These are phyloP conservation scores for Zygoascus biomembranicola DNA, from an alignment of 805 yeast species.

Conservation along the genomic window DNA sequence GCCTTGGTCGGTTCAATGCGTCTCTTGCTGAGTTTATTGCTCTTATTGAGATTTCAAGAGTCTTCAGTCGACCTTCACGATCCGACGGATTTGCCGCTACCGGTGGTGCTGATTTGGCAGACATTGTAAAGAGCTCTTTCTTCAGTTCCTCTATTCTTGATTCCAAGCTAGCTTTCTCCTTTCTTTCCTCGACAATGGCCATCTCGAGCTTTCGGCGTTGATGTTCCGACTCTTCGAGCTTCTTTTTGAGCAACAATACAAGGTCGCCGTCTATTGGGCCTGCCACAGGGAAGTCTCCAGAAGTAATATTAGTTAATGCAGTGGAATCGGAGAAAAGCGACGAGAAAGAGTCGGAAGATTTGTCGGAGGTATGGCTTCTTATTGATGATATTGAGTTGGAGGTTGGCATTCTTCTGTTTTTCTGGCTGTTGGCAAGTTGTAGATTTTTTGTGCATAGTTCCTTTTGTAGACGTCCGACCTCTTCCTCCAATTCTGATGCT, in stretches of 20 bases:
- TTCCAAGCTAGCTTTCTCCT: background rate
- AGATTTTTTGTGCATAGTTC: background rate
- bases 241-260: background rate
- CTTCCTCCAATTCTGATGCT: slow-evolving; percentile 17
- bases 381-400: background rate
- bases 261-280: background rate
- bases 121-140: background rate
- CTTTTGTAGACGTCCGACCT: slow-evolving; percentile 10
- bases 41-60: slow-evolving; percentile 15
- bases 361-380: background rate
- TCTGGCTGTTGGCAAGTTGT: background rate
- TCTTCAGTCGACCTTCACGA: slow-evolving; percentile 11
- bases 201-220: slow-evolving; percentile 1
- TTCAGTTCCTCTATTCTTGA: background rate
- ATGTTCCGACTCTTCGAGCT: slow-evolving; percentile 1
- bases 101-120: background rate
- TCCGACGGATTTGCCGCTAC: background rate
- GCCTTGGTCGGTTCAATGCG: slow-evolving; percentile 13
- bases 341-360: slow-evolving; percentile 1
- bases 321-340: background rate
- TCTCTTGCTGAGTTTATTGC: slow-evolving; percentile 18
- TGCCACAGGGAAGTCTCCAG: background rate
- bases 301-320: background rate
- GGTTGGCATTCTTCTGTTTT: background rate
- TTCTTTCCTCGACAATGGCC: background rate